Evolutionary conservation across 2,329 filamentous ascomycete genomes (phyloP), one percentile per base, ranked within the genome.

Genomic region (Cryphonectria radicalis): DNA sequence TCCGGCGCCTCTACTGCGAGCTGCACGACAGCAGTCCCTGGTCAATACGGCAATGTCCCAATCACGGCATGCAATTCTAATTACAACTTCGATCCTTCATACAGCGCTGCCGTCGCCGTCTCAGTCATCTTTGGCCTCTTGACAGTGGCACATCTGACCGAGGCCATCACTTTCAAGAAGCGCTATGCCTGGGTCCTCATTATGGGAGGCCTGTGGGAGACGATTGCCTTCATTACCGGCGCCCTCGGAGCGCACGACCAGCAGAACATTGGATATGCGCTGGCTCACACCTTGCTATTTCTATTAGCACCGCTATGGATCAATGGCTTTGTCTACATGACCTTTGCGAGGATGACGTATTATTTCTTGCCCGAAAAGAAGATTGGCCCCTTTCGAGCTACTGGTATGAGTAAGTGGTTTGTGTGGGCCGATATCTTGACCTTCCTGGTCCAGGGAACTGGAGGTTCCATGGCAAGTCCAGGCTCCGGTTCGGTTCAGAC

Each of bases 341-440:
- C 80, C 3, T 78, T 84, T 55, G 80, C 82, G 0, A 79, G 81
- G 43, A 77, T 82, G 73, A 76, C 83, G 6, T 79, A 81, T 74
- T 81, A 79, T 70, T 78, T 78, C 70, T 77, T 83, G 35, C 82
- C 82, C 0, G 78, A 80, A 13, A 79, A 69, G 28, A 67, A 46
- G 8, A 69, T 83, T 4, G 77, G 74, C 68, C 66, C 75, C 3
- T 74, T 83, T 50, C 73, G 74, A n/a, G 79, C 79, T 1, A 73
- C 77, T 37, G 78, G 78, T 25, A 79, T 87, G 70, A 82, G 84
- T 19, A 80, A 81, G 59, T 76, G 82, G 53, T 87, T 87, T 65
- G 84, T 87, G 11, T 82, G 81, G 77, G 78, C 85, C 46, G 84
- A 86, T 73, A 74, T 86, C n/a, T 53, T 82, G 46, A 83, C 82